Conservation (phyloP, 129 eudicot species). For the Tanacetum coccineum region DNA sequence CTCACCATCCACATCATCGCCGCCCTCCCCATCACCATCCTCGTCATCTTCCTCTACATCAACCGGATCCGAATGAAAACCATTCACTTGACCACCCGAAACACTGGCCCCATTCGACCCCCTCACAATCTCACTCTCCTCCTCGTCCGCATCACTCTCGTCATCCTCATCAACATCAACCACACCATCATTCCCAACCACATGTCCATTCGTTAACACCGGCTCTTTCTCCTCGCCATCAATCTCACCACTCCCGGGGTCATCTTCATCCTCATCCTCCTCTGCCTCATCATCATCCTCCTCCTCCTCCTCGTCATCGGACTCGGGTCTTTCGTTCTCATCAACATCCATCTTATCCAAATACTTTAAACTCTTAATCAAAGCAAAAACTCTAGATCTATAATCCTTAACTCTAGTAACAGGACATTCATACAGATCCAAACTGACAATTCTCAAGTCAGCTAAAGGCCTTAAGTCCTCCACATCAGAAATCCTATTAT, state of each 20-base stretch:
- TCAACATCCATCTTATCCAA: conserved; percentile 96
- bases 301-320: conserved; percentile 84
- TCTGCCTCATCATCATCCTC: conserved; percentile 68
- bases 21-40: conserved; percentile 38
- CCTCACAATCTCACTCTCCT: conserved; percentile 71
- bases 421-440: conserved; percentile 97
- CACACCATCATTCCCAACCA: conserved; percentile 52
- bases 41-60: conserved; percentile 48
- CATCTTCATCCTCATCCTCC: conserved; percentile 61
- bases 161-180: conserved; percentile 97
- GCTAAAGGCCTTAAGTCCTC: conserved; percentile 83
- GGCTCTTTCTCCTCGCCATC: conserved; percentile 68
- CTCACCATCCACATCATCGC: conserved; percentile 42
- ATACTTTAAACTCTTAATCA: conserved; percentile 78
- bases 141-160: conserved; percentile 97
- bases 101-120: conserved; percentile 37
- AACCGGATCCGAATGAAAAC: conserved; percentile 55
- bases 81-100: conserved; percentile 45
- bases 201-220: conserved; percentile 49
- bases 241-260: conserved; percentile 95
- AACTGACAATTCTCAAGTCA: conserved; percentile 67
- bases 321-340: conserved; percentile 85
- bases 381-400: conserved; percentile 85
- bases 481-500: conserved; percentile 73
- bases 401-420: conserved; percentile 93